phyloP scores from a whole-genome alignment of 2,329 filamentous ascomycete genomes.

The Nannizzia gypsea region DNA sequence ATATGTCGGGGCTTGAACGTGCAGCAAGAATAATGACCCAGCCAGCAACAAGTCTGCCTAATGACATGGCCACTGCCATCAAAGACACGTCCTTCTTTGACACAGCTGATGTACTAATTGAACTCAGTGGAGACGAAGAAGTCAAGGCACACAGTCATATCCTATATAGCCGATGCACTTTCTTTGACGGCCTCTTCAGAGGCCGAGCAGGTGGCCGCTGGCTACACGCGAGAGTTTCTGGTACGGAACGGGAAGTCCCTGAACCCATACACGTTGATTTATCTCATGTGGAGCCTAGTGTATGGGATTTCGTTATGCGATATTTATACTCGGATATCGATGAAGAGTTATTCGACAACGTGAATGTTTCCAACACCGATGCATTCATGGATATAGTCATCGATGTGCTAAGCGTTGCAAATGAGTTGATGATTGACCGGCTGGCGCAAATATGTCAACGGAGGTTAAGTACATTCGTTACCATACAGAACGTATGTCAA shows the following conservation, averaged over 20 bases:
- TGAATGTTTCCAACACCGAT: conserved; percentile 60
- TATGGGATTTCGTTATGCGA: conserved; percentile 67
- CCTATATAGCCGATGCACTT: conserved; percentile 73
- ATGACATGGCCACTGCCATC: conserved; percentile 60
- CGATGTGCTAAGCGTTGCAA: conserved; percentile 78
- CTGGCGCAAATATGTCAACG: conserved; percentile 82
- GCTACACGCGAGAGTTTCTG: conserved; percentile 58
- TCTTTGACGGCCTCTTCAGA: conserved; percentile 81
- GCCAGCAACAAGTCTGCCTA: conserved; percentile 51
- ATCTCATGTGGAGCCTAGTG: conserved; percentile 60
- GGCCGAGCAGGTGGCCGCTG: conserved; percentile 79
- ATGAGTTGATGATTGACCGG: conserved; percentile 90
- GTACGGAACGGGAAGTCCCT: conserved; percentile 24
- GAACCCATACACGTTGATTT: conserved; percentile 61
- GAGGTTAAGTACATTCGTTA: conserved; percentile 72
- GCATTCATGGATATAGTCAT: conserved; percentile 81
- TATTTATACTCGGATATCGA: conserved; percentile 78
- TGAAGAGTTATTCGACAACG: conserved; percentile 66
- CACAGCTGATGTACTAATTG: conserved; percentile 65
- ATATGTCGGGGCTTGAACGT: conserved; percentile 60
- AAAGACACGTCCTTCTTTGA: conserved; percentile 58
- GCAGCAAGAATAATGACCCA: conserved; percentile 63
- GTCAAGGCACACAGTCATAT: conserved; percentile 65
- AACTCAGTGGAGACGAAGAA: conserved; percentile 55
- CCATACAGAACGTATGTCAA: conserved; percentile 70